A percentile compares a stretch with the other conserved stretches of the same genome.
These are phyloP conservation scores for Canna indica DNA, from an alignment of 176 grass and related monocot genomes.

Conservation along the genomic window DNA sequence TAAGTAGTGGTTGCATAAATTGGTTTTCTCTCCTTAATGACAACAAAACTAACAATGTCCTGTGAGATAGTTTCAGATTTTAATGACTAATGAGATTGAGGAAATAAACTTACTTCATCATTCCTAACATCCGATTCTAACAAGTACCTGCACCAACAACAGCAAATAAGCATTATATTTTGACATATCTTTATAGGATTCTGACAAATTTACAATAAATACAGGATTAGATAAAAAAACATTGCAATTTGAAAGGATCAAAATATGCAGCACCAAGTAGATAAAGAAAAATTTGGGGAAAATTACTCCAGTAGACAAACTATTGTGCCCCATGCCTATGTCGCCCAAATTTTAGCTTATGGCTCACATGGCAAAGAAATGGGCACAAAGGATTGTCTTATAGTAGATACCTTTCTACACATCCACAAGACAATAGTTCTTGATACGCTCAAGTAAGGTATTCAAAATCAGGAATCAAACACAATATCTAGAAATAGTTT, in stretches of 20 bases:
- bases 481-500: no score
- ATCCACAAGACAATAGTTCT: no score
- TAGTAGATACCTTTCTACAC: no score
- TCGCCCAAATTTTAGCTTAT: no score
- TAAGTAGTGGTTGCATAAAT: background rate
- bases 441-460: no score
- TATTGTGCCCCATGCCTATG: background rate
- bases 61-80: background rate
- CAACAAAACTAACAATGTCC: no score
- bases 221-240: conserved; percentile 6
- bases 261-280: background rate
- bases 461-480: no score
- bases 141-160: conserved; percentile 24
- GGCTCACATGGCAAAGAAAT: no score
- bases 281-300: background rate
- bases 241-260: background rate
- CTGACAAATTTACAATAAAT: background rate
- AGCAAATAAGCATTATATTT: conserved; percentile 15
- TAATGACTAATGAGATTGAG: background rate
- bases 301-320: background rate
- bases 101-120: conserved; percentile 29
- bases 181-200: background rate
- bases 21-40: no score
- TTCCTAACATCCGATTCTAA: conserved; percentile 25
- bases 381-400: no score